phyloP scores from a whole-genome alignment of 306 rosid genomes.

The Geum urbanum region DNA sequence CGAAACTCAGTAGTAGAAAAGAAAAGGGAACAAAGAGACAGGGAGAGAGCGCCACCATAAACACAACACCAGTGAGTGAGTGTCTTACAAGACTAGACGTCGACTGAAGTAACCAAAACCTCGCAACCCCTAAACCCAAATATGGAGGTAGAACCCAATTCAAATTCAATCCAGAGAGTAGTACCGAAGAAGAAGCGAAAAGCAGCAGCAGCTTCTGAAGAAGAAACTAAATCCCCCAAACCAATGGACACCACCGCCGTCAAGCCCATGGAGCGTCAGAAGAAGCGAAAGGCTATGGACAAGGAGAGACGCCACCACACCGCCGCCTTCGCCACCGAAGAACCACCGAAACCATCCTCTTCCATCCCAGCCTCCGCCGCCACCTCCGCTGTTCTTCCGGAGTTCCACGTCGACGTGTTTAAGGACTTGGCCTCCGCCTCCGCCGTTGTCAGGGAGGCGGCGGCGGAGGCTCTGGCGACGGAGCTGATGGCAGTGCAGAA shows the following conservation, averaged over 20 bases:
- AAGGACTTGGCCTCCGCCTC: conserved; percentile 68
- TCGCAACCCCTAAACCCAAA: neutral
- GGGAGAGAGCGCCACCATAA: too few species aligned
- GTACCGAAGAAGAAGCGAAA: neutral
- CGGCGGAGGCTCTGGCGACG: conserved; percentile 53
- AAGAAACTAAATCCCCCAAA: neutral
- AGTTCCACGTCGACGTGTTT: conserved; percentile 86
- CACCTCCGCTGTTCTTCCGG: conserved; percentile 36
- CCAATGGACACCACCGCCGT: conserved; percentile 20
- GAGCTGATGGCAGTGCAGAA: conserved; percentile 78
- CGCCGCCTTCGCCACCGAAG: neutral
- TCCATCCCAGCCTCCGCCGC: neutral
- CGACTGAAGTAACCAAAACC: neutral
- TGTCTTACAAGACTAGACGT: too few species aligned
- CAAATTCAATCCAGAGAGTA: neutral
- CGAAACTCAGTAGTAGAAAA: too few species aligned
- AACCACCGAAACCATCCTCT: conserved; percentile 11
- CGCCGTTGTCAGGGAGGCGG: conserved; percentile 48
- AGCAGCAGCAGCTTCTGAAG: neutral
- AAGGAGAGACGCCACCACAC: conserved; percentile 40
- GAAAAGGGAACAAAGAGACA: too few species aligned
- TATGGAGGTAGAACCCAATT: neutral
- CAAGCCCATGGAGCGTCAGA: conserved; percentile 70
- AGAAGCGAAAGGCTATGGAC: conserved; percentile 68
- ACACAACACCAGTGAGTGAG: too few species aligned